phyloP scores from a whole-genome alignment of 2,329 filamentous ascomycete species.

The Chaetomiaceae sp. region DNA sequence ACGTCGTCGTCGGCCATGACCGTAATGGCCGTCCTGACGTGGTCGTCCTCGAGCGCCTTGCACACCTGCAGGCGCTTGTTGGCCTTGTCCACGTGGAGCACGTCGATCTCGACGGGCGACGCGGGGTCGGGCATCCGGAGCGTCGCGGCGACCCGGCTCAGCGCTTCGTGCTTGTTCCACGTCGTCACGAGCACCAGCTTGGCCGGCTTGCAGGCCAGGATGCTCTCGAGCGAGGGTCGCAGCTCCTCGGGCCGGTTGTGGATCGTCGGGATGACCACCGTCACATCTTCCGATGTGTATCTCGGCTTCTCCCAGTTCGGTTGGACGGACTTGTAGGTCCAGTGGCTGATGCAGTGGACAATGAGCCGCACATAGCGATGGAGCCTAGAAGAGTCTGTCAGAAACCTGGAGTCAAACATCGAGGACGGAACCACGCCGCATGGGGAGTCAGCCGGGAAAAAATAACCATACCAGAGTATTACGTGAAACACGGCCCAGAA shows the following conservation, averaged over 20 bases:
- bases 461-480: constrained; percentile 41
- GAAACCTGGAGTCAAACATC: too few species aligned
- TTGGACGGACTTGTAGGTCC: constrained; percentile 73
- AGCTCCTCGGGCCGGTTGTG: constrained; percentile 83
- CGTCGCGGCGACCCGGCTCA: constrained; percentile 62
- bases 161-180: constrained; percentile 66
- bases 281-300: constrained; percentile 78
- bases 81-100: constrained; percentile 75
- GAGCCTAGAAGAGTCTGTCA: constrained; percentile 50
- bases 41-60: constrained; percentile 67
- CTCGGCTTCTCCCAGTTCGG: constrained; percentile 77
- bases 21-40: constrained; percentile 77
- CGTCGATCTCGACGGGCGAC: constrained; percentile 57
- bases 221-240: constrained; percentile 73
- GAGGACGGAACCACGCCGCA: neutral
- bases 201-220: constrained; percentile 63
- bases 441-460: neutral
- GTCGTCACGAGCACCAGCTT: constrained; percentile 86
- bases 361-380: constrained; percentile 84
- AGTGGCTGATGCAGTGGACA: constrained; percentile 81
- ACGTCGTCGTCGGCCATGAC: constrained; percentile 96
- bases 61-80: constrained; percentile 96
- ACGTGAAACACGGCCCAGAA: constrained; percentile 42
- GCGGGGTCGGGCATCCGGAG: constrained; percentile 33
- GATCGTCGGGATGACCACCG: constrained; percentile 89